Percentiles rank a stretch among this genome's conserved stretches.
Evolutionary conservation across 371 early-diverging fungal genomes (phyloP).

Genomic region (Mucor racemosus): DNA sequence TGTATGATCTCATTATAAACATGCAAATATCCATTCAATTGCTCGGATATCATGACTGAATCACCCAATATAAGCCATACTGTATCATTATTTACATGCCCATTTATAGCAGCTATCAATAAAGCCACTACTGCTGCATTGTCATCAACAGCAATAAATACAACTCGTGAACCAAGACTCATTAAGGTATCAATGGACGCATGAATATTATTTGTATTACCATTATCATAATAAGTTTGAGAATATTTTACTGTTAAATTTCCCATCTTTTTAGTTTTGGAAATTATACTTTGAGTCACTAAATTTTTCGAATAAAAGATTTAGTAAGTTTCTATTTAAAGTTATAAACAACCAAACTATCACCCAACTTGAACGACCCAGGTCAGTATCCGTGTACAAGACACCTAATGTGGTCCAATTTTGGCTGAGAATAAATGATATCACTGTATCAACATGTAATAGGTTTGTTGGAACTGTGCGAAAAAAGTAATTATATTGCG

Average conservation of each 20-base stretch:
- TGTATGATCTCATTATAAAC: background rate
- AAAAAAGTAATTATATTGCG: conserved; percentile 60
- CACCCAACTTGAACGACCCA: conserved; percentile 50
- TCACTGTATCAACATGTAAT: conserved; percentile 49
- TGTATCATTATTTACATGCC: conserved; percentile 42
- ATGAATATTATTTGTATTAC: conserved; percentile 17
- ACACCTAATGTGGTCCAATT: conserved; percentile 59
- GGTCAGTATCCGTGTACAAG: conserved; percentile 53
- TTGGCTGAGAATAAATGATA: conserved; percentile 54
- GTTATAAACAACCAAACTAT: conserved; percentile 13
- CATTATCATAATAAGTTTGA: background rate
- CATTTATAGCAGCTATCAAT: conserved; percentile 38
- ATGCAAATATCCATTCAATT: background rate
- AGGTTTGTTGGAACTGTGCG: conserved; percentile 61
- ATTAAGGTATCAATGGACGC: conserved; percentile 17
- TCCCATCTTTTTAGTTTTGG: conserved; percentile 7
- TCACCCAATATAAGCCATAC: conserved; percentile 44
- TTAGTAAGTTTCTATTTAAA: conserved; percentile 25
- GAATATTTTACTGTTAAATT: conserved; percentile 1
- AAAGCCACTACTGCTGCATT: background rate
- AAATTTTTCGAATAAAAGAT: no score
- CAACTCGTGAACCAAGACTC: conserved; percentile 11
- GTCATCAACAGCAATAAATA: background rate
- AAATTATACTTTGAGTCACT: conserved; percentile 5
- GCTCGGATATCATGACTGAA: background rate